Evolutionary conservation across 805 yeast species (phyloP).

Genomic region (Priceomyces medius): DNA sequence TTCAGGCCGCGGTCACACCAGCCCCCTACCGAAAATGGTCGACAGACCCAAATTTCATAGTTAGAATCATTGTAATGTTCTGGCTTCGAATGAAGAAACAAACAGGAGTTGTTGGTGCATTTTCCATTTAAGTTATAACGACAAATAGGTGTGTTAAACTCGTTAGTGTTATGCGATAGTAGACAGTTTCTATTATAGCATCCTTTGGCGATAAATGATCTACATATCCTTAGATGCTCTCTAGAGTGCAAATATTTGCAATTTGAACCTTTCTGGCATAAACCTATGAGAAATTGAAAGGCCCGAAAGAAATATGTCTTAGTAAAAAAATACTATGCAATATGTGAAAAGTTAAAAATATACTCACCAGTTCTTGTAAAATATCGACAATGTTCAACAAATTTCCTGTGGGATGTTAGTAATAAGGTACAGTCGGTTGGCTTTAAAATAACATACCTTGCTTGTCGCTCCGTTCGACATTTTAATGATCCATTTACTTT

Average conservation of each 20-base stretch:
- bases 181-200: conserved; percentile 53
- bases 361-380: conserved; percentile 40
- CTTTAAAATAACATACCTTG: conserved; percentile 12
- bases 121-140: conserved; percentile 23
- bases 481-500: conserved; percentile 26
- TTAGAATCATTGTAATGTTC: conserved; percentile 45
- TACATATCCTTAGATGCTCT: conserved; percentile 55
- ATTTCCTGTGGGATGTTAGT: conserved; percentile 8
- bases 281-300: conserved; percentile 36
- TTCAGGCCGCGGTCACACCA: conserved; percentile 61
- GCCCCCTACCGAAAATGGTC: conserved; percentile 67
- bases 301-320: conserved; percentile 8
- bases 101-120: conserved; percentile 50
- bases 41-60: conserved; percentile 50
- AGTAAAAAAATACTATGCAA: conserved; percentile 2
- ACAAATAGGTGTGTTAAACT: conserved; percentile 53
- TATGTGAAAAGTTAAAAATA: conserved; percentile 2
- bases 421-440: neutral
- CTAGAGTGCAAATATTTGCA: conserved; percentile 58
- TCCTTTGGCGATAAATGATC: conserved; percentile 42
- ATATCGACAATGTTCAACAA: conserved; percentile 29
- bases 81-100: conserved; percentile 47
- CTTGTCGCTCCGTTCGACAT: conserved; percentile 10
- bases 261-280: conserved; percentile 48
- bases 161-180: conserved; percentile 55